Evolutionary conservation across 192 early-diverging fungal species (phyloP), one percentile per base, ranked within the genome.

Genomic region (Martensiomyces pterosporus): DNA sequence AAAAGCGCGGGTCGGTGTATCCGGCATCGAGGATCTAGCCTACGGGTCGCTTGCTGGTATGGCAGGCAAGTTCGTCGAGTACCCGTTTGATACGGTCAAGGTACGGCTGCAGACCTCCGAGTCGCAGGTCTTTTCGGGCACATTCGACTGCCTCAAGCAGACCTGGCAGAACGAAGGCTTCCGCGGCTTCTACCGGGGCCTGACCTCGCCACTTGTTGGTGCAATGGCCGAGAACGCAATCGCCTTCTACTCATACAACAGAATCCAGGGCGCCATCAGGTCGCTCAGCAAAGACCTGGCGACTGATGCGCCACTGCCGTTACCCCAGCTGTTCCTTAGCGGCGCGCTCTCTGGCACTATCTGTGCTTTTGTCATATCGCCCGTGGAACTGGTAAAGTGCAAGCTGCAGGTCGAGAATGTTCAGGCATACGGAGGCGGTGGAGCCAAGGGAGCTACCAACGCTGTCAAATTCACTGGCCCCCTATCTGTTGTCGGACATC

Each of bases 341-440:
- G 96, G 96, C 24, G 85, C 77, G 6, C 64, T 92, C 8, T 88
- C 96, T 3, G 94, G 96, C 32, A 79, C 86, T 5, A 77, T 87
- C 27, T 90, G 90, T 8, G 91, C 90, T 1, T 76, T 94, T 55
- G 80, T 97, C 7, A 76, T 98, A 8, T 96, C 96, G 3, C 96
- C 96, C 0, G 81, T 96, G 6, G 96, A 98, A 76, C 75, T 98
- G 24, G 81, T 98, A 47, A 98, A 98, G 58, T 98, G 96, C 76
- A 87, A 91, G 55, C 70, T 98, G 47, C 96, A 98, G 70, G 92
- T 97, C 0, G 89, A 92, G 49, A 83, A 87, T 35, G 73, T 69
- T 7, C 58, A 57, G 33, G 58, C 27, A 3, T 67, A 75, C 40
- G 60, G 50, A 12, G 42, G 41, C 2, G 15, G 29, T 33, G 1